phyloP scores from a whole-genome alignment of 495 filamentous ascomycete genomes.

The Penicillium herquei region DNA sequence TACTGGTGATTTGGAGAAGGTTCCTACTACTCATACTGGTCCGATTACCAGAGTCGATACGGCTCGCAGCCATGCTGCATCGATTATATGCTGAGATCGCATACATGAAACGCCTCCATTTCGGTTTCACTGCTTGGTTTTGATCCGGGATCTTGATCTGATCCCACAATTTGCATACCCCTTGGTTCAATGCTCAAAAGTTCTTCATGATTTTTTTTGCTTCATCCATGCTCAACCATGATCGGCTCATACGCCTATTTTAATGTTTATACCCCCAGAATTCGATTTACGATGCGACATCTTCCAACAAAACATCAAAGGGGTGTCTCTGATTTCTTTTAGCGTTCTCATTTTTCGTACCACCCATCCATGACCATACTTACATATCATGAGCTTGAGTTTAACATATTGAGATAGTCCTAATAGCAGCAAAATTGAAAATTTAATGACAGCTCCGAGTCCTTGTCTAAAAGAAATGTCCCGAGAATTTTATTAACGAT shows the following conservation, averaged over 20 bases:
- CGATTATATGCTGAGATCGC: conserved; percentile 19
- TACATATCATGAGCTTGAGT: not conserved
- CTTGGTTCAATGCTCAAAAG: no score
- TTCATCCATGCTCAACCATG: no score
- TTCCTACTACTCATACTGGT: conserved; percentile 11
- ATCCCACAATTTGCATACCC: no score
- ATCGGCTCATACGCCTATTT: no score
- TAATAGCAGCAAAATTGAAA: not conserved
- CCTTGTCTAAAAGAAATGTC: not conserved
- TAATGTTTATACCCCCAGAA: no score
- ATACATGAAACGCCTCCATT: not conserved
- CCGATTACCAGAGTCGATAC: conserved; percentile 22
- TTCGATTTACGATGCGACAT: no score
- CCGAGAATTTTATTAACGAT: no score
- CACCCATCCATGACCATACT: not conserved
- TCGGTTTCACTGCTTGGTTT: not conserved
- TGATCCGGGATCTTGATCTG: not conserved
- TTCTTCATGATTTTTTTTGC: no score
- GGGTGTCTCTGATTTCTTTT: no score
- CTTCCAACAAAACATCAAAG: no score
- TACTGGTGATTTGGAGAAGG: conserved; percentile 6
- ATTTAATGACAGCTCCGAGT: not conserved
- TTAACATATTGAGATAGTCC: not conserved
- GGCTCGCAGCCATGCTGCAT: conserved; percentile 21
- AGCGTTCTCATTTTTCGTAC: not conserved